Evolutionary conservation across 192 early-diverging fungal species (phyloP).

Genomic region (Entrophospora sp.): DNA sequence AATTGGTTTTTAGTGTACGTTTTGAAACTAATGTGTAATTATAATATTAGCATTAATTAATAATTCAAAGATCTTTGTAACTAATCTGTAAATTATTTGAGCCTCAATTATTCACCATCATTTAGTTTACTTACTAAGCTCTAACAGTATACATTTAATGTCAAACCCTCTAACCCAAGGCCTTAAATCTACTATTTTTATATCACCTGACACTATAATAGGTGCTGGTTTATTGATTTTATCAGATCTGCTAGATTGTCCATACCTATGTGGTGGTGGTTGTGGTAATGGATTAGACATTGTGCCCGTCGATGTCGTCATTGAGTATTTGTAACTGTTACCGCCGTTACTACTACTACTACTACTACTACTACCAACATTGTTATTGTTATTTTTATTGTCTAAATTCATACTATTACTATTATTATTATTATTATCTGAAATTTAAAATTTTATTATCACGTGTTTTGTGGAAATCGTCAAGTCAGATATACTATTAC

Average conservation of each 20-base stretch:
- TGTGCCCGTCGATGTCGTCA: too few species aligned
- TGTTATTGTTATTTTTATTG: too few species aligned
- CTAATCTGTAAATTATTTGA: neutral
- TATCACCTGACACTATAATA: neutral
- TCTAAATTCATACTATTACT: too few species aligned
- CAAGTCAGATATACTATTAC: too few species aligned
- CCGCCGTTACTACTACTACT: too few species aligned
- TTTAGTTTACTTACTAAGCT: neutral
- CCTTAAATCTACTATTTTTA: conserved; percentile 10
- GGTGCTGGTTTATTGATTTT: neutral
- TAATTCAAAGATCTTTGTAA: neutral
- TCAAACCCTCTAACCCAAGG: conserved; percentile 12
- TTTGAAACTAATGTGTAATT: neutral
- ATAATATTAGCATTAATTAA: neutral
- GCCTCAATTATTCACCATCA: neutral
- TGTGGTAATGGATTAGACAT: neutral
- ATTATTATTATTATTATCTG: too few species aligned
- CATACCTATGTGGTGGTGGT: neutral
- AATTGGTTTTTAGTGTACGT: neutral
- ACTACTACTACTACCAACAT: too few species aligned
- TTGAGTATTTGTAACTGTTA: too few species aligned
- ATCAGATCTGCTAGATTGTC: neutral
- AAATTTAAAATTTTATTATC: too few species aligned
- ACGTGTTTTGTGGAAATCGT: too few species aligned
- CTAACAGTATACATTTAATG: conserved; percentile 3